These are phyloP conservation scores for Zygosaccharomyces siamensis DNA, from an alignment of 805 yeast species.

Conservation along the genomic window DNA sequence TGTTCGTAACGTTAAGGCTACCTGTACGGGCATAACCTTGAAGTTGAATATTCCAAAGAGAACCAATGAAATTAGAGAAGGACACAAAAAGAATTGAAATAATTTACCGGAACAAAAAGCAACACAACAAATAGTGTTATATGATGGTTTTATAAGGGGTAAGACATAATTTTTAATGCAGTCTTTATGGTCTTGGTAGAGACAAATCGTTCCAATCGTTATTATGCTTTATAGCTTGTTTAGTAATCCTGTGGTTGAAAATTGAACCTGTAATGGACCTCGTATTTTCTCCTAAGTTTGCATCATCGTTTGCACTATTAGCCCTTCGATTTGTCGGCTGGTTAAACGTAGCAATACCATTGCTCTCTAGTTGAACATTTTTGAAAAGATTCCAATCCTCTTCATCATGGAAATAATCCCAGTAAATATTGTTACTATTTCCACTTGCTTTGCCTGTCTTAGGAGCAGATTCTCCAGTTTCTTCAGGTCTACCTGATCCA, in stretches of 20 bases:
- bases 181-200: slow-evolving; percentile 9
- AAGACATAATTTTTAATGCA: not conserved
- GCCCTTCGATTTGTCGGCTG: slow-evolving; percentile 5
- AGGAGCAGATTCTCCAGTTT: slow-evolving; percentile 1
- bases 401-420: slow-evolving; percentile 33
- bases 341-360: slow-evolving; percentile 23
- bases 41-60: slow-evolving; percentile 39
- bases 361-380: slow-evolving; percentile 22
- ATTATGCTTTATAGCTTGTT: slow-evolving; percentile 13
- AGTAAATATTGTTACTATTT: slow-evolving; percentile 19
- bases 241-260: slow-evolving; percentile 15
- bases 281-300: not conserved
- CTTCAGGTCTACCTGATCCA: slow-evolving; percentile 6
- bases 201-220: slow-evolving; percentile 18
- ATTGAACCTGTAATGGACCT: slow-evolving; percentile 17
- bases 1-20: slow-evolving; percentile 41
- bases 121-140: not conserved
- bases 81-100: slow-evolving; percentile 28
- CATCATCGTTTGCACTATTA: not conserved
- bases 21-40: slow-evolving; percentile 42
- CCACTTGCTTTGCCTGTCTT: slow-evolving; percentile 7
- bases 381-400: slow-evolving; percentile 31
- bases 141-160: not conserved
- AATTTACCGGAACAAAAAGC: slow-evolving; percentile 20
- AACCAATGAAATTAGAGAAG: slow-evolving; percentile 17